These are phyloP conservation scores for Pythium rhizo-oryzae DNA, from an alignment of 352 stramenopile genomes.

Conservation along the genomic window DNA sequence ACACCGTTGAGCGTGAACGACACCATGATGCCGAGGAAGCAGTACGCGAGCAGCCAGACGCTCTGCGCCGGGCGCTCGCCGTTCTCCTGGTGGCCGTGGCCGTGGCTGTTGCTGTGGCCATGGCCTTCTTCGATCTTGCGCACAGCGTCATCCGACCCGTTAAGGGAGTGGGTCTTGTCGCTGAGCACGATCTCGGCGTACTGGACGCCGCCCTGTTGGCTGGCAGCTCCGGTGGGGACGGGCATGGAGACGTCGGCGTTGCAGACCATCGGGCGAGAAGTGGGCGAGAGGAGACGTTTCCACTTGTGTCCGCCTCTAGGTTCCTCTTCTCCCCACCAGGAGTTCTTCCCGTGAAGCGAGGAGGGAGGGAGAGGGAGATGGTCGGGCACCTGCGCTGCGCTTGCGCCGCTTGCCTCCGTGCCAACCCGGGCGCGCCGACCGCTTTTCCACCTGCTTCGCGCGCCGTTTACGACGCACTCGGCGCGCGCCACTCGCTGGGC, in stretches of 20 bases:
- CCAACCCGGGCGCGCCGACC: neutral
- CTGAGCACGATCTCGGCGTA: slow-evolving; percentile 66
- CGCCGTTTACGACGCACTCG: slow-evolving; percentile 27
- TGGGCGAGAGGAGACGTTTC: slow-evolving; percentile 10
- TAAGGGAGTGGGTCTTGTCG: slow-evolving; percentile 41
- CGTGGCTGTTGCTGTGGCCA: slow-evolving; percentile 6
- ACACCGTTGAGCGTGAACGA: slow-evolving; percentile 85
- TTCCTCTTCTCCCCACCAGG: slow-evolving; percentile 6
- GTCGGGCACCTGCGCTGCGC: neutral
- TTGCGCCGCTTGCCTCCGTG: neutral
- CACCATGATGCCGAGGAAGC: slow-evolving; percentile 82
- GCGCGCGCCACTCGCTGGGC: slow-evolving; percentile 24
- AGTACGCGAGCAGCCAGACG: slow-evolving; percentile 69
- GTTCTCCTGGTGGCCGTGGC: slow-evolving; percentile 13
- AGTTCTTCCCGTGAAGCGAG: neutral
- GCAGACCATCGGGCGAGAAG: slow-evolving; percentile 38
- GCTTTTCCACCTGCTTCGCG: slow-evolving; percentile 19
- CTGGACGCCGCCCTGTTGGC: slow-evolving; percentile 30
- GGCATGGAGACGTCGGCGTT: slow-evolving; percentile 39
- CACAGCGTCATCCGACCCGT: slow-evolving; percentile 27
- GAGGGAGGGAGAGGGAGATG: slow-evolving; percentile 4
- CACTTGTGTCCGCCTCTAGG: slow-evolving; percentile 22
- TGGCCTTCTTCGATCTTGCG: slow-evolving; percentile 33
- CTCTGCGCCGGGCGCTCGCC: slow-evolving; percentile 31
- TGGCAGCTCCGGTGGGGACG: slow-evolving; percentile 21